Base-by-base conservation (phyloP, 2,329 filamentous ascomycete species). In the Fusarium staphyleae region DNA sequence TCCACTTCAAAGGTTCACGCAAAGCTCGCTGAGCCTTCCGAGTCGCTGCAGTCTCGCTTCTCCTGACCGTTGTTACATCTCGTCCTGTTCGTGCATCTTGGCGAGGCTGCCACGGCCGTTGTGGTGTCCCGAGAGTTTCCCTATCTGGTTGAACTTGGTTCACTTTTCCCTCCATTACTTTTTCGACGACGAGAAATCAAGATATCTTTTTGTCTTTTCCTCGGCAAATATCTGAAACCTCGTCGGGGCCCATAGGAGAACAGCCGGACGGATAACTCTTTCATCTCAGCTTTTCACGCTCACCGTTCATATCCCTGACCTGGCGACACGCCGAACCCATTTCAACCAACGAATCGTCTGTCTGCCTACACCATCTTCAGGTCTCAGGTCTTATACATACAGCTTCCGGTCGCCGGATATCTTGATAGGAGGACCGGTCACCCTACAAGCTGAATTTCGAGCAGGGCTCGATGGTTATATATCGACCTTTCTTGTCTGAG, bases 401-500 rank as follows among this genome's bases (percentile, higher is more conserved):
- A 4, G 15, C 37, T 14, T 14, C 22, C 5, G 34, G 19, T 22
- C 11, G 28, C 33, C 8, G 36, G 14, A 35, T 12, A 48, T 45
- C 16, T 34, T 16, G 28, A 39, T 30, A 40, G 14, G 24, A 15
- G 10, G 14, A 33, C 7, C 9, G 15, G 12, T n/a, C n/a, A n/a
- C 24, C 28, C 28, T 24, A 34, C 14, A 29, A 4, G 8, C 16
- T n/a, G 28, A n/a, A 5, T 30, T 29, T 36, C 11, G 18, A 35
- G 14, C 22, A 29, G 24, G 14, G 10, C 19, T 35, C 16, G 14
- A 52, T 32, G 43, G 16, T 28, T 35, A 45, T 29, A 47, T 48
- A 46, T 53, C 35, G 8, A 41, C 10, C n/a, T 16, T 39, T 16
- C 24, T 28, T 33, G 14, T 37, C 48, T 32, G 19, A 50, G 41